A percentile compares a stretch with the other conserved stretches of the same genome.
Evolutionary conservation across 768 basidiomycete genomes (phyloP).

Genomic region (Hirschioporus abietinus): DNA sequence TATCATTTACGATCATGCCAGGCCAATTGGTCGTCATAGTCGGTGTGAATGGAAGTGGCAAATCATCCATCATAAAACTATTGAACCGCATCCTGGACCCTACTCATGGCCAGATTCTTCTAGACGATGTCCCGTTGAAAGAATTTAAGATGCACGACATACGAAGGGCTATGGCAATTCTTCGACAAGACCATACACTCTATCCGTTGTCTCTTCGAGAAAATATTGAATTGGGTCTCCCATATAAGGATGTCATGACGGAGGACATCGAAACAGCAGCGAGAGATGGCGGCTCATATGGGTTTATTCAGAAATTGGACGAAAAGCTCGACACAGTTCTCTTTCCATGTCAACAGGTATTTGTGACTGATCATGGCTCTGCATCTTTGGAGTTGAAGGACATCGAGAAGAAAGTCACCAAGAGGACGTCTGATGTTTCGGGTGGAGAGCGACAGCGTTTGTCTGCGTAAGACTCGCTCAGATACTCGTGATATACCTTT

Average conservation of each 20-base stretch:
- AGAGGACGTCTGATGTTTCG: slow-evolving; percentile 16
- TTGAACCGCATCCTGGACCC: slow-evolving; percentile 20
- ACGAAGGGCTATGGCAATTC: slow-evolving; percentile 33
- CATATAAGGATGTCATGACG: slow-evolving; percentile 13
- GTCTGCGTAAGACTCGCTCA: slow-evolving; percentile 17
- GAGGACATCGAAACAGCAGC: slow-evolving; percentile 18
- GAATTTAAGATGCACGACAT: slow-evolving; percentile 28
- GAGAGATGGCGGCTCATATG: slow-evolving; percentile 31
- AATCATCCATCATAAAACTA: slow-evolving; percentile 36
- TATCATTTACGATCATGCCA: slow-evolving; percentile 34
- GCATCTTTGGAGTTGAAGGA: slow-evolving; percentile 15
- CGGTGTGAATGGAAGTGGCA: slow-evolving; percentile 51
- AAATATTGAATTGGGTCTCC: slow-evolving; percentile 33
- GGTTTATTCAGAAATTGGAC: slow-evolving; percentile 32
- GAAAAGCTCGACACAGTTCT: slow-evolving; percentile 35
- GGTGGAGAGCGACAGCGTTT: slow-evolving; percentile 30
- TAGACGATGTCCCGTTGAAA: slow-evolving; percentile 33
- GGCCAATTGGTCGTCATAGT: slow-evolving; percentile 52
- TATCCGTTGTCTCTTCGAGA: slow-evolving; percentile 34
- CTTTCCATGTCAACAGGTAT: slow-evolving; percentile 25
- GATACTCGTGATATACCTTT: too few species aligned
- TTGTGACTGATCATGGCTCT: slow-evolving; percentile 22
- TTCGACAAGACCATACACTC: slow-evolving; percentile 35
- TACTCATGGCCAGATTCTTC: slow-evolving; percentile 19
- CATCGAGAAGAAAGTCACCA: slow-evolving; percentile 14